A percentile compares a stretch with the other conserved stretches of the same genome.
Evolutionary conservation across 257 asterid genomes (phyloP).

Genomic region (Penstemon barbatus): DNA sequence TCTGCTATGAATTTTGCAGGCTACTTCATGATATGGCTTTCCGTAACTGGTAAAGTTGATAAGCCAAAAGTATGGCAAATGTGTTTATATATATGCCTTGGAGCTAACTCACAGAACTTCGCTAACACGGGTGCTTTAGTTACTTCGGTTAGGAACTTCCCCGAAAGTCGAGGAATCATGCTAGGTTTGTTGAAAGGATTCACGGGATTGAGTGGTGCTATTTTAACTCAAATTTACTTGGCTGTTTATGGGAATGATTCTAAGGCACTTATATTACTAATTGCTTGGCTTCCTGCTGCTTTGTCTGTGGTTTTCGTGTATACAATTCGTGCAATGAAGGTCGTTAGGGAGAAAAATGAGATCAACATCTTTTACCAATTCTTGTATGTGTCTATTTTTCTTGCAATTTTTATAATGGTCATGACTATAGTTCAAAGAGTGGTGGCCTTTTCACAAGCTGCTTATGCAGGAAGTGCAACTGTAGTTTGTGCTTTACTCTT

Average conservation of each 20-base stretch:
- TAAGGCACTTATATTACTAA: slow-evolving; percentile 61
- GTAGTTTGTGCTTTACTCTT: slow-evolving; percentile 57
- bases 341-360: slow-evolving; percentile 46
- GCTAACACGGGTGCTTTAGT: slow-evolving; percentile 93
- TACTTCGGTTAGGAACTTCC: slow-evolving; percentile 68
- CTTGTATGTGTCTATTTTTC: slow-evolving; percentile 47
- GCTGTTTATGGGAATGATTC: slow-evolving; percentile 83
- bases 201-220: slow-evolving; percentile 84
- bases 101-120: slow-evolving; percentile 84
- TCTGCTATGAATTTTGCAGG: slow-evolving; percentile 77
- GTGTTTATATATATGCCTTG: slow-evolving; percentile 75
- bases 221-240: slow-evolving; percentile 67
- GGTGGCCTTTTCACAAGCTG: slow-evolving; percentile 46
- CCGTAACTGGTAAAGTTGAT: slow-evolving; percentile 51
- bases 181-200: slow-evolving; percentile 73
- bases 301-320: slow-evolving; percentile 78
- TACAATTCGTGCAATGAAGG: slow-evolving; percentile 67
- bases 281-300: slow-evolving; percentile 91
- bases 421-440: slow-evolving; percentile 60
- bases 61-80: slow-evolving; percentile 73
- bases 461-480: slow-evolving; percentile 68
- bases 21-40: slow-evolving; percentile 73
- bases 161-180: slow-evolving; percentile 65
- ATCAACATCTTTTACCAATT: slow-evolving; percentile 53
- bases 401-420: slow-evolving; percentile 72